Percentiles rank a stretch among this genome's conserved stretches.
These are phyloP conservation scores for Pythium grandisporangium DNA, from an alignment of 352 stramenopile genomes.

Conservation along the genomic window DNA sequence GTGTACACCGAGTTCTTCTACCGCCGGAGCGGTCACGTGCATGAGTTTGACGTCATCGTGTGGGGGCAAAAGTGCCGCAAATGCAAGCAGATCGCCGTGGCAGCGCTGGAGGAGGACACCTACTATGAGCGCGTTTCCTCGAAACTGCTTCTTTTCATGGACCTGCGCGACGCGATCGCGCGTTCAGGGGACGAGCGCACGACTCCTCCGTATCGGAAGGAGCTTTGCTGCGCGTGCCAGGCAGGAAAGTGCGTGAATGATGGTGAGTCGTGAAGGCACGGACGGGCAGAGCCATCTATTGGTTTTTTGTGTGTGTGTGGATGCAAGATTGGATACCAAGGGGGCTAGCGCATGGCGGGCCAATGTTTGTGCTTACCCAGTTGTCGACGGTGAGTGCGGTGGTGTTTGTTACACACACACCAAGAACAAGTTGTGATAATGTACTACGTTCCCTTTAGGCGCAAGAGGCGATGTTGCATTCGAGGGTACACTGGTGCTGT, in stretches of 20 bases:
- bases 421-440: too few relatives aligned
- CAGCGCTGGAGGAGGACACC: slow-evolving; percentile 6
- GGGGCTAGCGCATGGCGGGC: too few relatives aligned
- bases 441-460: too few relatives aligned
- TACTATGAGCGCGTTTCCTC: slow-evolving; percentile 15
- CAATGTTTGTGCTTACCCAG: too few relatives aligned
- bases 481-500: too few relatives aligned
- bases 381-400: too few relatives aligned
- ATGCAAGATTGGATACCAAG: too few relatives aligned
- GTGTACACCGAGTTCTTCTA: slow-evolving; percentile 12
- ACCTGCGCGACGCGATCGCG: slow-evolving; percentile 4
- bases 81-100: slow-evolving; percentile 7
- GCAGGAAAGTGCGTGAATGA: slow-evolving; percentile 16
- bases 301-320: too few relatives aligned
- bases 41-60: slow-evolving; percentile 13
- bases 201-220: slow-evolving; percentile 10
- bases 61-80: slow-evolving; percentile 15
- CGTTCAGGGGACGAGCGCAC: slow-evolving; percentile 1
- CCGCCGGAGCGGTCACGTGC: background rate
- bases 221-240: slow-evolving; percentile 15
- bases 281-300: too few relatives aligned
- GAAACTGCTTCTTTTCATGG: slow-evolving; percentile 14
- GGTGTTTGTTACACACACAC: too few relatives aligned
- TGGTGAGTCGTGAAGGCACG: too few relatives aligned
- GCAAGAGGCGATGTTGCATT: too few relatives aligned